Base-by-base conservation (phyloP, 2,329 filamentous ascomycete species). In the Phaeosphaeria sp. region DNA sequence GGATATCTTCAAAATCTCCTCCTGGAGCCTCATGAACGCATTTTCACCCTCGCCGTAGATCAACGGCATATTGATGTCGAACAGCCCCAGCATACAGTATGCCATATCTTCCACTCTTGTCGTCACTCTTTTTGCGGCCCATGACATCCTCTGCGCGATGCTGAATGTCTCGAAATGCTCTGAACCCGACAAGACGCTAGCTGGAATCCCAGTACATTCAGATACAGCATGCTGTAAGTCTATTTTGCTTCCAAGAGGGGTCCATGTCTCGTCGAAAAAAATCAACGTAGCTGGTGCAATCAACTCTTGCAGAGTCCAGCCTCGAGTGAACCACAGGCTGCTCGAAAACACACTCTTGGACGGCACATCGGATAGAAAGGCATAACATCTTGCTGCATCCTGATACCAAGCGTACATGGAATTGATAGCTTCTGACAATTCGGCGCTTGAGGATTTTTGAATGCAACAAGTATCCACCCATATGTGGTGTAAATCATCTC, bases 31-130 rank as follows among this genome's bases (percentile, higher is more conserved):
- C 0, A 25, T 49, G 54, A 67, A 70, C 13, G 64, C 66, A 13
- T 59, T 59, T 6, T 58, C 17, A 1, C 69, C 67, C 55, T 71
- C 72, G 6, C 72, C 72, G 47, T 75, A 74, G 25, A 27, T 27
- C 25, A 27, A 9, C 9, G 59, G 56, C 50, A 62, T 55, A 30
- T 42, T 30, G 56, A 59, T 44, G 42, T 53, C 42, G 27, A 62
- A 62, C 6, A 62, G 42, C 2, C 59, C 59, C 18, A 59, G 27
- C 18, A 62, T 27, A 44, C 20, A 59, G 25, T 62, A 62, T 3
- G 43, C 51, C 17, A 7, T 23, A 44, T 62, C 59, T 30, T 62
- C 59, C 23, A 60, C 44, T 57, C 55, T 18, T 3, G 47, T 60
- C 0, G 65, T 65, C n/a, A 52, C n/a, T 21, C 67, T 56, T 1